Percentiles rank a stretch among this genome's conserved stretches.
phyloP scores from a whole-genome alignment of 73 alveolate species.

The Paramecium bursaria region DNA sequence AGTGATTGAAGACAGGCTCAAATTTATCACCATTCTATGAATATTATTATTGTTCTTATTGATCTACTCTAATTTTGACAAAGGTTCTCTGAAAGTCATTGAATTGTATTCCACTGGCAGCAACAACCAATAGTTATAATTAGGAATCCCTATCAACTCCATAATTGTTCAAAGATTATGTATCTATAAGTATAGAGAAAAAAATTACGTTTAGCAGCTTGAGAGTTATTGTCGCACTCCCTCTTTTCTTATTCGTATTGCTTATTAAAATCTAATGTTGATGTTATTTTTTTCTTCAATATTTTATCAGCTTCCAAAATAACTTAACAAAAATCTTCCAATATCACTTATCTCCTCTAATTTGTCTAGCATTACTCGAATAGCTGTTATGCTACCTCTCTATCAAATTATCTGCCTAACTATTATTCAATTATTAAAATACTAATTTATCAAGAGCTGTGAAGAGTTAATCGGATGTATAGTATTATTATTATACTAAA shows the following conservation, averaged over 20 bases:
- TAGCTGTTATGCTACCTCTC: conserved; percentile 41
- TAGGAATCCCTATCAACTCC: conserved; percentile 59
- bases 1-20: conserved; percentile 12
- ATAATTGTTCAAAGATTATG: background rate
- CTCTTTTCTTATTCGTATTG: conserved; percentile 1
- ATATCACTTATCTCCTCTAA: conserved; percentile 33
- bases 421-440: background rate
- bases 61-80: conserved; percentile 1
- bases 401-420: conserved; percentile 29
- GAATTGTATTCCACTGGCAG: background rate
- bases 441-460: conserved; percentile 51
- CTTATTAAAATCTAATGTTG: background rate
- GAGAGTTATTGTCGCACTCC: conserved; percentile 4
- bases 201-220: conserved; percentile 22
- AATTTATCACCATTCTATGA: conserved; percentile 26
- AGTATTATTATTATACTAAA: conserved; percentile 7
- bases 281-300: conserved; percentile 14
- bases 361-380: conserved; percentile 47
- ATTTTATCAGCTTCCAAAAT: conserved; percentile 59
- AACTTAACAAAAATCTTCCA: conserved; percentile 41
- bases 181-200: background rate
- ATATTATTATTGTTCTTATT: background rate
- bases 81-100: conserved; percentile 19
- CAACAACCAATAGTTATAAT: background rate
- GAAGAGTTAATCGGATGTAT: conserved; percentile 5